Conservation (phyloP, 2,329 filamentous ascomycete species). For the Neonectria ditissima region DNA sequence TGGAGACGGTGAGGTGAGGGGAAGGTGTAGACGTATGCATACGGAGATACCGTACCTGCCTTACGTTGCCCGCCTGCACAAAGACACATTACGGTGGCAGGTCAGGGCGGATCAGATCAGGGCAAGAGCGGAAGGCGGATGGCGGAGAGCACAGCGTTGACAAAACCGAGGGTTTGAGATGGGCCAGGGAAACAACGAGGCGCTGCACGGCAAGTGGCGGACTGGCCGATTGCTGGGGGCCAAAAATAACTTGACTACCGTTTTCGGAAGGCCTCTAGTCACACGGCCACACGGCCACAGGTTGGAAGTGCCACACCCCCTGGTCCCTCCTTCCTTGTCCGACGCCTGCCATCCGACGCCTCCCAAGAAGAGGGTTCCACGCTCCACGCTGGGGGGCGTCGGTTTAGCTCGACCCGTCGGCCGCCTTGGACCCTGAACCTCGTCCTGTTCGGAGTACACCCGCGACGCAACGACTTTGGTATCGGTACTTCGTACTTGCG, state of each 20-base stretch:
- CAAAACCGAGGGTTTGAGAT: constrained; percentile 4
- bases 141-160: constrained; percentile 29
- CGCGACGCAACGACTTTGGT: constrained; percentile 27
- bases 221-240: constrained; percentile 34
- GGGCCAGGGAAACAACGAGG: background rate
- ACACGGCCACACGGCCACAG: constrained; percentile 36
- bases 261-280: constrained; percentile 30
- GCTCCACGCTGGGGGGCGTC: constrained; percentile 15
- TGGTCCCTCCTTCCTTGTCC: constrained; percentile 3
- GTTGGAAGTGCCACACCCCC: constrained; percentile 5
- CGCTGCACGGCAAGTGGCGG: constrained; percentile 27
- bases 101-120: constrained; percentile 8
- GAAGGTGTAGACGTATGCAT: background rate
- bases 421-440: constrained; percentile 30
- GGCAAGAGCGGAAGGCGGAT: constrained; percentile 11
- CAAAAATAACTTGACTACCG: constrained; percentile 41
- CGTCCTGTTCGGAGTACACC: constrained; percentile 28
- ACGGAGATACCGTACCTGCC: constrained; percentile 13
- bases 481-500: constrained; percentile 38
- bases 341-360: constrained; percentile 24
- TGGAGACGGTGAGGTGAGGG: constrained; percentile 9
- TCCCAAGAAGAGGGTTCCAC: background rate
- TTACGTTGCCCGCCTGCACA: constrained; percentile 7
- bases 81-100: constrained; percentile 24
- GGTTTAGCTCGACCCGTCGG: constrained; percentile 19